Conservation (phyloP, 192 early-diverging fungal genomes). For the Coemansia sp. region DNA sequence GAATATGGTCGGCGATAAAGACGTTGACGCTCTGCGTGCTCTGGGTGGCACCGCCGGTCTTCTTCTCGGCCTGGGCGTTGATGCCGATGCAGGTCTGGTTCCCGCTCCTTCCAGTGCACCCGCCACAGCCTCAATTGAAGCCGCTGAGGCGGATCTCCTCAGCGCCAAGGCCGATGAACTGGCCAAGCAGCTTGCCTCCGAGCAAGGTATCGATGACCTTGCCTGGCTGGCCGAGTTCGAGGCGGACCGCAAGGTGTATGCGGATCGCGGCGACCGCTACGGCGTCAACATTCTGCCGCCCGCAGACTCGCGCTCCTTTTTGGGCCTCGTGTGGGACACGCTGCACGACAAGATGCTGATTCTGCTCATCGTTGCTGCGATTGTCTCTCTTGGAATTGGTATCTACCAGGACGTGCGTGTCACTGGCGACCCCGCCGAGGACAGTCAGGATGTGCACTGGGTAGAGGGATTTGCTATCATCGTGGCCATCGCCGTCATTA, state of each 20-base stretch:
- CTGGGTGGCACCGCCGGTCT: constrained; percentile 40
- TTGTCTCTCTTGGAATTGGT: constrained; percentile 75
- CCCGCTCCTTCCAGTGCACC: not conserved
- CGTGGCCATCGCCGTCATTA: constrained; percentile 74
- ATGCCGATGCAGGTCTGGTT: constrained; percentile 20
- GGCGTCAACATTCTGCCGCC: constrained; percentile 72
- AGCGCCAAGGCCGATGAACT: constrained; percentile 12
- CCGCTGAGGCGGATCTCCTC: not conserved
- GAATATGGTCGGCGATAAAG: constrained; percentile 43
- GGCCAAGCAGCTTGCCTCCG: constrained; percentile 34
- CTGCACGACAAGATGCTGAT: constrained; percentile 82
- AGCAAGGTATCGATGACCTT: constrained; percentile 21
- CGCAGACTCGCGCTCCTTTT: constrained; percentile 65
- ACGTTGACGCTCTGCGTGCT: constrained; percentile 19
- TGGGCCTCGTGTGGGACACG: constrained; percentile 77
- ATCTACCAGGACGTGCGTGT: constrained; percentile 75
- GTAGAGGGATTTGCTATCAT: constrained; percentile 85
- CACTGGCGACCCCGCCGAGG: constrained; percentile 35
- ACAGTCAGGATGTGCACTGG: constrained; percentile 64
- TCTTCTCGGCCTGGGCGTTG: constrained; percentile 25
- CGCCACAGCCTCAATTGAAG: not conserved
- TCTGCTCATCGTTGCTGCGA: constrained; percentile 70
- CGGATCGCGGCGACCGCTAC: constrained; percentile 58
- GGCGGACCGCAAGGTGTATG: constrained; percentile 43
- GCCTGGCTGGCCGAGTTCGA: constrained; percentile 49